These are phyloP conservation scores for Anethum foeniculum DNA, from an alignment of 140 eudicot species.

Conservation along the genomic window DNA sequence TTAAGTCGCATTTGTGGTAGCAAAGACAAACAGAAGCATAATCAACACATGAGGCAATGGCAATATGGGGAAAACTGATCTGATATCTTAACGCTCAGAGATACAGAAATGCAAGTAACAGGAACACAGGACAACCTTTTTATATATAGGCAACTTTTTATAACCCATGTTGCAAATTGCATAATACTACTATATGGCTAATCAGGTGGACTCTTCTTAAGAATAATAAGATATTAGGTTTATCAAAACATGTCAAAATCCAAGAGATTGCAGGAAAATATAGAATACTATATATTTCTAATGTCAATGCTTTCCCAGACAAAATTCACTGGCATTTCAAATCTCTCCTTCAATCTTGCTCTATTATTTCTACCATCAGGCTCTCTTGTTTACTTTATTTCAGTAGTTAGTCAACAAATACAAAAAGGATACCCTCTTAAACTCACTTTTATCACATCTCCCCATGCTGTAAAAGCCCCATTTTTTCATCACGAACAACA, in stretches of 20 bases:
- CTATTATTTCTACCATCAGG: constrained; percentile 2
- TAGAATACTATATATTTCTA: constrained; percentile 6
- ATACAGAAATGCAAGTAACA: too few species aligned
- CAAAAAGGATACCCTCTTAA: constrained; percentile 26
- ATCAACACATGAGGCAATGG: too few species aligned
- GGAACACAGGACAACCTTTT: too few species aligned
- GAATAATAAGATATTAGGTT: background rate
- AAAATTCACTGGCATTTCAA: constrained; percentile 11
- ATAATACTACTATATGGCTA: background rate
- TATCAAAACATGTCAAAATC: background rate
- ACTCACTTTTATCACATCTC: constrained; percentile 27
- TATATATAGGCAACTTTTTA: too few species aligned
- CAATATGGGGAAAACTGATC: too few species aligned
- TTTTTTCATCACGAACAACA: constrained; percentile 18
- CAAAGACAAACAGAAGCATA: background rate
- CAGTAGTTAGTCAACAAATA: constrained; percentile 29
- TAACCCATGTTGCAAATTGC: background rate
- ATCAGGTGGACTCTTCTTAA: background rate
- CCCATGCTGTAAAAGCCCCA: constrained; percentile 28
- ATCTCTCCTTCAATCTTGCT: constrained; percentile 13
- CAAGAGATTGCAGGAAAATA: background rate
- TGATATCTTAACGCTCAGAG: too few species aligned
- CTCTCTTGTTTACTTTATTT: constrained; percentile 9
- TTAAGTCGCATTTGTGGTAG: too few species aligned
- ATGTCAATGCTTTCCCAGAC: constrained; percentile 41